phyloP scores from a whole-genome alignment of 2,329 filamentous ascomycete genomes.

The Epichloe festucae region DNA sequence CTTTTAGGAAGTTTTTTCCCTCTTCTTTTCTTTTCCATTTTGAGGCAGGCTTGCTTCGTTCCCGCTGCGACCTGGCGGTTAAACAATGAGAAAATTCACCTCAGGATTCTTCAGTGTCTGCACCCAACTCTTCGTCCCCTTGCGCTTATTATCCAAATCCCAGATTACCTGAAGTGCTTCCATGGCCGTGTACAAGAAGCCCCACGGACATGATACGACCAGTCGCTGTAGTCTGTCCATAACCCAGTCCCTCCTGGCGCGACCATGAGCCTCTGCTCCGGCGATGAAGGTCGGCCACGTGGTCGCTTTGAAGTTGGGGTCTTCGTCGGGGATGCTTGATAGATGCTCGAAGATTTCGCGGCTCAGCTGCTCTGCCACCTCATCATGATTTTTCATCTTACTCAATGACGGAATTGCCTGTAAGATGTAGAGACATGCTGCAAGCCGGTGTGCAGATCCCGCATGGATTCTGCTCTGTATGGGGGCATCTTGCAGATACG shows the following conservation, averaged over 20 bases:
- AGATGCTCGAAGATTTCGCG: slow-evolving; percentile 34
- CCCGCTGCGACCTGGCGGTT: slow-evolving; percentile 4
- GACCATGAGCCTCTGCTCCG: slow-evolving; percentile 35
- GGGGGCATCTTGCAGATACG: slow-evolving; percentile 20
- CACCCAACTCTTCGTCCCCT: slow-evolving; percentile 25
- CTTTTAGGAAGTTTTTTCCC: not conserved
- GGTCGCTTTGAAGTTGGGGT: slow-evolving; percentile 42
- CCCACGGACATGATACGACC: slow-evolving; percentile 32
- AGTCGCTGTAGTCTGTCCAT: slow-evolving; percentile 29
- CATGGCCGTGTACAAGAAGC: slow-evolving; percentile 33
- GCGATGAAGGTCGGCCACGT: slow-evolving; percentile 45
- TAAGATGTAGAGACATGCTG: slow-evolving; percentile 33
- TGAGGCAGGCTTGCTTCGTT: not conserved
- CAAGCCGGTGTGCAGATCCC: slow-evolving; percentile 30
- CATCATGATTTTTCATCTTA: slow-evolving; percentile 14
- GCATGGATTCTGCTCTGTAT: slow-evolving; percentile 25
- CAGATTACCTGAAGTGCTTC: slow-evolving; percentile 32
- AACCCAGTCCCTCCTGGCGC: slow-evolving; percentile 32
- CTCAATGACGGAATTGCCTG: slow-evolving; percentile 23
- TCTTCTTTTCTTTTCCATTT: not conserved
- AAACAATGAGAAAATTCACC: slow-evolving; percentile 31
- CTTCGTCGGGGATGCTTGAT: slow-evolving; percentile 31
- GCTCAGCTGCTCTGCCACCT: slow-evolving; percentile 23
- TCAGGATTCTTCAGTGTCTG: slow-evolving; percentile 28
- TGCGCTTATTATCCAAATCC: slow-evolving; percentile 22